Conservation (phyloP, 305 asterid species). For the Fraxinus latifolia region DNA sequence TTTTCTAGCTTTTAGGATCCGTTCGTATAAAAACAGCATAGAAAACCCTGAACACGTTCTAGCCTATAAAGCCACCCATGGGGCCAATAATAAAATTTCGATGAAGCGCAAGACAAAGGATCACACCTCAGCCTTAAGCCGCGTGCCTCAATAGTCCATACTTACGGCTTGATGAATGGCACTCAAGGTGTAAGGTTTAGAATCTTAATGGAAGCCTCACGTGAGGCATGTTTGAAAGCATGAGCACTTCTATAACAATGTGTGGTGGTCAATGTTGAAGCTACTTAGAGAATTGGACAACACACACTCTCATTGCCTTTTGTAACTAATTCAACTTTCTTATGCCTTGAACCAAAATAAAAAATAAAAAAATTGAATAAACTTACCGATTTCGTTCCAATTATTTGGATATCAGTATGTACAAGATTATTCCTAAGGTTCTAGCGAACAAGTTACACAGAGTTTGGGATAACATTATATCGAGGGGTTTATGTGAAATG, state of each 20-base stretch:
- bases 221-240: background rate
- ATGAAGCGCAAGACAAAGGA: background rate
- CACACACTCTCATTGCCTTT: too few relatives aligned
- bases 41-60: background rate
- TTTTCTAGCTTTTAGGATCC: background rate
- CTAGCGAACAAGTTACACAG: background rate
- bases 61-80: background rate
- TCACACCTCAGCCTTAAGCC: background rate
- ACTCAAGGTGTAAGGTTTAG: background rate
- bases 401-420: background rate
- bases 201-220: background rate
- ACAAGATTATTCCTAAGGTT: background rate
- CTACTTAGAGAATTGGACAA: too few relatives aligned
- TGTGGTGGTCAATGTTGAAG: background rate
- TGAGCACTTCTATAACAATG: background rate
- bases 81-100: background rate
- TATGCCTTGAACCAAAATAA: background rate
- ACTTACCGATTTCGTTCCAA: background rate
- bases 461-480: background rate
- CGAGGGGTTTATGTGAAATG: background rate
- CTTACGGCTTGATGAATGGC: background rate
- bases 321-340: background rate
- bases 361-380: background rate
- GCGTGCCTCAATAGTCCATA: background rate
- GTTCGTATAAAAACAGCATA: background rate